A percentile compares a stretch with the other conserved stretches of the same genome.
These are phyloP conservation scores for Cercospora brassicicola DNA, from an alignment of 2,329 filamentous ascomycete species.

Conservation along the genomic window DNA sequence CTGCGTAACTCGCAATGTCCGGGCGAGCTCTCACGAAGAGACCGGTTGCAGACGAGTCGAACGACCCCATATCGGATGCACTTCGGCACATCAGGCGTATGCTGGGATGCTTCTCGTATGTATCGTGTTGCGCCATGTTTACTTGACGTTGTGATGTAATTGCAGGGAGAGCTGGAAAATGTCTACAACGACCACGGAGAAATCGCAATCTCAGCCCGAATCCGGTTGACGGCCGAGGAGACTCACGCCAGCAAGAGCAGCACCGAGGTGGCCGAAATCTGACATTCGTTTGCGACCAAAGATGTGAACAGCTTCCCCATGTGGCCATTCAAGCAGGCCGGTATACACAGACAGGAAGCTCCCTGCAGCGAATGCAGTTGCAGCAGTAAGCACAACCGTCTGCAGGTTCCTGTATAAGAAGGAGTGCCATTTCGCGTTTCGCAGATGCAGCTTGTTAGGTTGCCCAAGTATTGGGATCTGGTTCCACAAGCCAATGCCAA, in stretches of 20 bases:
- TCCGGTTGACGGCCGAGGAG: slow-evolving; percentile 26
- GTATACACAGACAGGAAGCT: slow-evolving; percentile 28
- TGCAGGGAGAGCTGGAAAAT: neutral
- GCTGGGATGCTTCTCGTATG: neutral
- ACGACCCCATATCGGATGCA: neutral
- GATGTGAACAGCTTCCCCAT: slow-evolving; percentile 37
- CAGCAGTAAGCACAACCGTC: slow-evolving; percentile 24
- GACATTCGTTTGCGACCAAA: slow-evolving; percentile 39
- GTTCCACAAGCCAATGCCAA: slow-evolving; percentile 21
- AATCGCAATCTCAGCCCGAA: neutral
- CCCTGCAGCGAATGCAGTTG: slow-evolving; percentile 23
- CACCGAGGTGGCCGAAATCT: slow-evolving; percentile 40
- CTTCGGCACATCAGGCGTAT: neutral
- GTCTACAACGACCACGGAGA: neutral
- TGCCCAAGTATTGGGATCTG: slow-evolving; percentile 29
- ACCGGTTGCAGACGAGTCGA: neutral
- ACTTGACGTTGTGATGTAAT: neutral
- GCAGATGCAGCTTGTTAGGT: slow-evolving; percentile 18
- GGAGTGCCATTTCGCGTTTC: slow-evolving; percentile 17
- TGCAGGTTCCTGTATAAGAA: slow-evolving; percentile 28
- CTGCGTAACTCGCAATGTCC: neutral
- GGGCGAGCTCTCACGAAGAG: neutral
- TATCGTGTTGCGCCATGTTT: neutral
- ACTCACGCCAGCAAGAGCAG: slow-evolving; percentile 36
- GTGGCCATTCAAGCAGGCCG: slow-evolving; percentile 36